Conservation (phyloP, 306 rosid species). For the Ammopiptanthus mongolicus region DNA sequence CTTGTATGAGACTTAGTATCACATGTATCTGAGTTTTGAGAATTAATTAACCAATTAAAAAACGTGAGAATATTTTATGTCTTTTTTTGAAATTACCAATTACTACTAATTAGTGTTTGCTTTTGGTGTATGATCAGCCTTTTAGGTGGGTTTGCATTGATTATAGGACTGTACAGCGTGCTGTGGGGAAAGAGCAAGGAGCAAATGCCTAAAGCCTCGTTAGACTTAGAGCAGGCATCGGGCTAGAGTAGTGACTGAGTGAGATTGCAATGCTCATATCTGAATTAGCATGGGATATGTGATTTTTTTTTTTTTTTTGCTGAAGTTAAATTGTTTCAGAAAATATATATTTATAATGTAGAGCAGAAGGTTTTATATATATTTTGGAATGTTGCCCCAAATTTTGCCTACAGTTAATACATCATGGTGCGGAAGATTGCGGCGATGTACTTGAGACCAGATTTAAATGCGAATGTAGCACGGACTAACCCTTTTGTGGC, state of each 20-base stretch:
- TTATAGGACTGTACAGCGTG: slow-evolving; percentile 62
- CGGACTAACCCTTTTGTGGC: not conserved
- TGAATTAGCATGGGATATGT: not conserved
- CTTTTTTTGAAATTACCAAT: not conserved
- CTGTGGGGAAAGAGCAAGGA: slow-evolving; percentile 65
- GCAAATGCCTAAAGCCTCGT: not conserved
- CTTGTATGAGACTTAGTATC: not conserved
- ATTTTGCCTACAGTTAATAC: not conserved
- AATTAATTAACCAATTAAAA: not conserved
- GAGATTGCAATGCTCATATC: not conserved
- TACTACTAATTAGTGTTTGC: not conserved
- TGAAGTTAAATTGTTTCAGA: not conserved
- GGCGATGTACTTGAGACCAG: not conserved
- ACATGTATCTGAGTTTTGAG: not conserved
- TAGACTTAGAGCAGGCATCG: slow-evolving; percentile 16
- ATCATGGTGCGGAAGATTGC: not conserved
- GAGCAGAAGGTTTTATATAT: not conserved
- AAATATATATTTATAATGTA: too few species aligned
- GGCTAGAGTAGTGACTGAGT: too few species aligned
- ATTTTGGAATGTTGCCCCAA: not conserved
- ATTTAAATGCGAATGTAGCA: not conserved
- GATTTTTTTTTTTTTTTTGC: not conserved
- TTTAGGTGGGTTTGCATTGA: slow-evolving; percentile 49
- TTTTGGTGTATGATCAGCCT: slow-evolving; percentile 32
- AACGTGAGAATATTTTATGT: not conserved